Percentiles rank a stretch among this genome's conserved stretches.
These are phyloP conservation scores for Colletotrichum incanum DNA, from an alignment of 2,329 filamentous ascomycete genomes.

Conservation along the genomic window DNA sequence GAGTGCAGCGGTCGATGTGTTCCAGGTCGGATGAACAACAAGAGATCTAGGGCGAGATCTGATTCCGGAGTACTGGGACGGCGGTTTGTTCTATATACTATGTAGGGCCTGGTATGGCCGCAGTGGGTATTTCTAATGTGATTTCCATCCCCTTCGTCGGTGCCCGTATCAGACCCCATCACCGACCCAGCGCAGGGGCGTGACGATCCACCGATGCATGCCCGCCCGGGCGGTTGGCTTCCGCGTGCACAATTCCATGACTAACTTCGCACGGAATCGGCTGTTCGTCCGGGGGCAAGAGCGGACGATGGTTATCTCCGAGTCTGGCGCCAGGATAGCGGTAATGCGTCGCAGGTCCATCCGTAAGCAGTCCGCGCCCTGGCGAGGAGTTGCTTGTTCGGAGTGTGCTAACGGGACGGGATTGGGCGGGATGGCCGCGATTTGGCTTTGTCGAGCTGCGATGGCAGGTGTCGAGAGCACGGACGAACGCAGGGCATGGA, in stretches of 20 bases:
- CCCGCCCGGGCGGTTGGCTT: conserved; percentile 32
- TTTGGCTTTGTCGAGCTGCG: conserved; percentile 26
- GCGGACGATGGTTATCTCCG: conserved; percentile 35
- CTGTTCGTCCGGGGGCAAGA: conserved; percentile 20
- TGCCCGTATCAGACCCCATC: conserved; percentile 33
- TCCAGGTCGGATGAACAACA: conserved; percentile 21
- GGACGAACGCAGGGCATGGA: conserved; percentile 18
- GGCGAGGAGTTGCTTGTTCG: background rate
- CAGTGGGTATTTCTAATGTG: conserved; percentile 36
- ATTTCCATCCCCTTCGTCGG: conserved; percentile 38
- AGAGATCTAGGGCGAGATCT: conserved; percentile 35
- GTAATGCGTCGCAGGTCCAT: background rate
- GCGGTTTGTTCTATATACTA: conserved; percentile 34
- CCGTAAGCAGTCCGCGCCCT: background rate
- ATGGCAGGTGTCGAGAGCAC: conserved; percentile 33
- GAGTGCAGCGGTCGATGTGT: background rate
- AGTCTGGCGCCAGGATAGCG: conserved; percentile 13
- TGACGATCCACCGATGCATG: conserved; percentile 24
- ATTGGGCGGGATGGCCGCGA: background rate
- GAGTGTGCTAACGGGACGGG: conserved; percentile 1
- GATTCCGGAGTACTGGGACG: conserved; percentile 30
- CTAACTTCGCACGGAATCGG: conserved; percentile 22
- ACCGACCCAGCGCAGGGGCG: conserved; percentile 21
- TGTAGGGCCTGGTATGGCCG: conserved; percentile 13
- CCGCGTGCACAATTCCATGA: conserved; percentile 34